Evolutionary conservation across 2,329 filamentous ascomycete genomes (phyloP).

Genomic region (Arthrobotrys sinensis): DNA sequence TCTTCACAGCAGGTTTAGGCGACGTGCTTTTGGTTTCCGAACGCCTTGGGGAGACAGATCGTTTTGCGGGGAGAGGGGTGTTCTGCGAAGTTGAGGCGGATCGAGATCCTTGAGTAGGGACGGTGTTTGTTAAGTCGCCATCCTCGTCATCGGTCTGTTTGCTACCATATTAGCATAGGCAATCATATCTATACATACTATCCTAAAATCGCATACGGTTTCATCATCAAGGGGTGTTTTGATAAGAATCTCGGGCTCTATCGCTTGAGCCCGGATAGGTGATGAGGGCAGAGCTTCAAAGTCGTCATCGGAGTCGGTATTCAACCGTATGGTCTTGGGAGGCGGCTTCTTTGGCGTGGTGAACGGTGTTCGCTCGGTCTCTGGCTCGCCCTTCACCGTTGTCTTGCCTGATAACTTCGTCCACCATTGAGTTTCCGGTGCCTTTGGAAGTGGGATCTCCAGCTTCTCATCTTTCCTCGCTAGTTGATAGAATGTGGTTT

Average conservation of each 20-base stretch:
- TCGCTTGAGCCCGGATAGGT: constrained; percentile 18
- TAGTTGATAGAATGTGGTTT: constrained; percentile 40
- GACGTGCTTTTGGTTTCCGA: constrained; percentile 22
- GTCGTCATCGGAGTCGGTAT: constrained; percentile 58
- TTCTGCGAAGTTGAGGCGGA: constrained; percentile 36
- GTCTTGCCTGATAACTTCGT: constrained; percentile 57
- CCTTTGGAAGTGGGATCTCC: constrained; percentile 32
- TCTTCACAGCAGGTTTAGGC: constrained; percentile 22
- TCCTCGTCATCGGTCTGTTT: constrained; percentile 56
- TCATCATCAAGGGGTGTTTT: constrained; percentile 39
- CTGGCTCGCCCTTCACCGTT: constrained; percentile 49
- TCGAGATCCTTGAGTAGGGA: constrained; percentile 39
- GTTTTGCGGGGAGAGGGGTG: constrained; percentile 4
- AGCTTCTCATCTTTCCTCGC: constrained; percentile 31
- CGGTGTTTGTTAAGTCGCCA: constrained; percentile 25
- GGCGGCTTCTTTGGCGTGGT: constrained; percentile 52
- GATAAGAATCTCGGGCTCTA: neutral
- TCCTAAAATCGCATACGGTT: constrained; percentile 19
- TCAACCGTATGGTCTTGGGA: constrained; percentile 49
- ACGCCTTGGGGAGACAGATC: constrained; percentile 17
- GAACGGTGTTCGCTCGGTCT: constrained; percentile 45
- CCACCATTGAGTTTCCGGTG: constrained; percentile 53
- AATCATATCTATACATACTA: neutral
- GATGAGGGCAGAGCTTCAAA: constrained; percentile 53
- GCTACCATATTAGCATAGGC: constrained; percentile 6